Percentiles rank a stretch among this genome's conserved stretches.
These are phyloP conservation scores for Stylosanthes scabra DNA, from an alignment of 331 rosid genomes.

Conservation along the genomic window DNA sequence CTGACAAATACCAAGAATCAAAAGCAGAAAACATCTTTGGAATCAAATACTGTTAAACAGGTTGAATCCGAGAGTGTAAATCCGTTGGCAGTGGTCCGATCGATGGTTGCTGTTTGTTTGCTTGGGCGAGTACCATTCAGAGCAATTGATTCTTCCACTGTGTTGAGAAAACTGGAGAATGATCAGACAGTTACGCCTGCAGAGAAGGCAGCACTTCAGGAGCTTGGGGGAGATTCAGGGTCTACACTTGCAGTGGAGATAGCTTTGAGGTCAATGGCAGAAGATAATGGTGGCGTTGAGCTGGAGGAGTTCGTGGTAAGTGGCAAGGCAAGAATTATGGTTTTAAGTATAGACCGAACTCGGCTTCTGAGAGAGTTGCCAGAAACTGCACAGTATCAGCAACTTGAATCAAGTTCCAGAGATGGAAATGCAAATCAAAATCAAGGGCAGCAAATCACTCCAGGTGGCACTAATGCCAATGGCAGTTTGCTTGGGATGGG, in stretches of 20 bases:
- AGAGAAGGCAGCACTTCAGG: constrained; percentile 77
- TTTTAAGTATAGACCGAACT: constrained; percentile 71
- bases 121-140: constrained; percentile 81
- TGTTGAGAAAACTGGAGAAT: constrained; percentile 84
- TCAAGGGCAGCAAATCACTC: constrained; percentile 53
- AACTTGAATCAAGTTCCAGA: constrained; percentile 54
- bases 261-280: constrained; percentile 91
- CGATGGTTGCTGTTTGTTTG: constrained; percentile 82
- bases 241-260: constrained; percentile 82
- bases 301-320: constrained; percentile 92
- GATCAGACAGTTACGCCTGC: constrained; percentile 58
- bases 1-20: constrained; percentile 41
- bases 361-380: constrained; percentile 87
- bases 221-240: constrained; percentile 86
- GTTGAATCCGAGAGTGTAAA: constrained; percentile 54
- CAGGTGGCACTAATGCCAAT: constrained; percentile 44
- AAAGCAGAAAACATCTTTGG: constrained; percentile 35
- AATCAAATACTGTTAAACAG: constrained; percentile 26
- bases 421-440: constrained; percentile 59
- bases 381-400: constrained; percentile 60
- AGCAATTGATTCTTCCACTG: constrained; percentile 84
- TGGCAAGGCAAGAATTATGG: constrained; percentile 89
- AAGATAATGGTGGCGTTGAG: constrained; percentile 79
- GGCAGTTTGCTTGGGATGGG: constrained; percentile 69
- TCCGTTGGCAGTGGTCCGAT: constrained; percentile 71